phyloP scores from a whole-genome alignment of 2,329 filamentous ascomycete species.

The Davidsoniella virescens region DNA sequence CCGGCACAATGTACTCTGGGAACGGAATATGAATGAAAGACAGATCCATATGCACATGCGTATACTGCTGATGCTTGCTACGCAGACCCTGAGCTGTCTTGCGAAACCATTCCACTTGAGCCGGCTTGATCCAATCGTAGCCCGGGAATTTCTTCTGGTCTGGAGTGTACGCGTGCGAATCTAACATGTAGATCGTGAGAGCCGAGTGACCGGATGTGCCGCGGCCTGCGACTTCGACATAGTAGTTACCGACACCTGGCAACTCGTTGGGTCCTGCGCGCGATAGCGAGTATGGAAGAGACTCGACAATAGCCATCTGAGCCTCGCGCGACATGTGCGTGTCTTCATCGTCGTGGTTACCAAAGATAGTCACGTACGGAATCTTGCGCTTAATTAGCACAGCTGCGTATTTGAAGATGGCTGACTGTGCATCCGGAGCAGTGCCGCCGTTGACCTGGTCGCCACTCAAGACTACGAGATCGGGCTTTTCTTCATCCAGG shows the following conservation, averaged over 20 bases:
- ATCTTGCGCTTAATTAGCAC: slow-evolving; percentile 75
- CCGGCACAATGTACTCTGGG: slow-evolving; percentile 60
- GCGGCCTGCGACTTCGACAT: slow-evolving; percentile 72
- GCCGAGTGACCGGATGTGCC: slow-evolving; percentile 72
- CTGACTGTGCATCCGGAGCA: slow-evolving; percentile 76
- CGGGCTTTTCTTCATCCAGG: slow-evolving; percentile 83
- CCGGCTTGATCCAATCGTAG: slow-evolving; percentile 93
- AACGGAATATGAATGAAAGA: slow-evolving; percentile 96
- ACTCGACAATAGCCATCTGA: slow-evolving; percentile 76
- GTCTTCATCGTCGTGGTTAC: slow-evolving; percentile 92
- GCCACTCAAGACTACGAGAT: slow-evolving; percentile 79
- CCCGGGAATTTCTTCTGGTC: slow-evolving; percentile 79
- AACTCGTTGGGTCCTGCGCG: slow-evolving; percentile 65
- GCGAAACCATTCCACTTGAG: slow-evolving; percentile 89
- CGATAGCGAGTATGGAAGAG: slow-evolving; percentile 80
- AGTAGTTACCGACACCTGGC: slow-evolving; percentile 89
- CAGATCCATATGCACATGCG: slow-evolving; percentile 84
- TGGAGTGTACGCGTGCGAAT: slow-evolving; percentile 82
- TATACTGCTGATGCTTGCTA: slow-evolving; percentile 67
- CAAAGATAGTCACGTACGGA: slow-evolving; percentile 86
- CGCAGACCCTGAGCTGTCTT: slow-evolving; percentile 58
- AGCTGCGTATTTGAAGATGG: slow-evolving; percentile 84
- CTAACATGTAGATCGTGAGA: slow-evolving; percentile 83
- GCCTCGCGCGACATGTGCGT: slow-evolving; percentile 51
- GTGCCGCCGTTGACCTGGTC: slow-evolving; percentile 94